Conservation (phyloP, 164 flowering plant species). For the Buxus sempervirens region DNA sequence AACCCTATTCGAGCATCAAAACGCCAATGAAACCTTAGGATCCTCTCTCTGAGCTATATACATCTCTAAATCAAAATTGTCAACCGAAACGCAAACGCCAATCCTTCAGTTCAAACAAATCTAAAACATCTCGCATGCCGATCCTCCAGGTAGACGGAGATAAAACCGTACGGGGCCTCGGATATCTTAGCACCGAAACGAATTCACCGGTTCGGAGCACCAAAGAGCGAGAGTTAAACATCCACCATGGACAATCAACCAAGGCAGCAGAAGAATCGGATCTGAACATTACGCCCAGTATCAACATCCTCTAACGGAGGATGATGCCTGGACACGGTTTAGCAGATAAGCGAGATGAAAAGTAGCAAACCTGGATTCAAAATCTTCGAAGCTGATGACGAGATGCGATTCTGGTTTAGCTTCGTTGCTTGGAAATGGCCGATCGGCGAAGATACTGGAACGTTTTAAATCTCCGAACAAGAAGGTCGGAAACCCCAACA, state of each 20-base stretch:
- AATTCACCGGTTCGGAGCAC: neutral
- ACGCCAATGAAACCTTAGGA: neutral
- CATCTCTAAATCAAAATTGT: neutral
- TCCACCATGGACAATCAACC: neutral
- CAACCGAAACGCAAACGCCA: neutral
- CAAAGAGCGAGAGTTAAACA: neutral
- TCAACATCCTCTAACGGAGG: neutral
- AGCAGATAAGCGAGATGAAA: neutral
- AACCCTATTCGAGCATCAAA: neutral
- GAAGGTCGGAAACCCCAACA: too few species aligned
- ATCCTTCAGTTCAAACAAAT: neutral
- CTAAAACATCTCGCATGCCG: neutral
- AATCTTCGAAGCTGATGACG: neutral
- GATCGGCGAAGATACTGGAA: neutral
- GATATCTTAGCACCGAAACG: neutral
- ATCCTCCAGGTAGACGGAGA: neutral
- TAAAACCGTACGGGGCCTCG: neutral
- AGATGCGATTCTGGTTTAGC: neutral
- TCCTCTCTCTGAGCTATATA: neutral
- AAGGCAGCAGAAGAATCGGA: neutral
- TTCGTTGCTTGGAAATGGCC: neutral
- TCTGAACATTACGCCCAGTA: neutral
- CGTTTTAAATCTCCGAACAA: neutral
- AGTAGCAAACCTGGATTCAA: constrained; percentile 4
- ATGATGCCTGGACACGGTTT: constrained; percentile 1